Percentiles rank a stretch among this genome's conserved stretches.
Evolutionary conservation across 495 filamentous ascomycete genomes (phyloP).

Genomic region (Tetracladium setigerum): DNA sequence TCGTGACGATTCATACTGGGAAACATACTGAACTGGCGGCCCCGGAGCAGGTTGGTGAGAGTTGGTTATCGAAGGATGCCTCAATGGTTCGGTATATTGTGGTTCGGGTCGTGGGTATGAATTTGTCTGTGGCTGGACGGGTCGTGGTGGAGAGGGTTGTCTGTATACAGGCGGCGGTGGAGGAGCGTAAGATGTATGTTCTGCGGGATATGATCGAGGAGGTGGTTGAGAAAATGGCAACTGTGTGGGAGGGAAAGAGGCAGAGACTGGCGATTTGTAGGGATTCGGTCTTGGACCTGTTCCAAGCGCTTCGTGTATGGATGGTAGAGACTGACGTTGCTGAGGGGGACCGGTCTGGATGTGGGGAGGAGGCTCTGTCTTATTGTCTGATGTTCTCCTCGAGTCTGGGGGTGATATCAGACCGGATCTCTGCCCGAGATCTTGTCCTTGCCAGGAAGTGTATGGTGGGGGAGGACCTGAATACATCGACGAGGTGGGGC

Average conservation of each 20-base stretch:
- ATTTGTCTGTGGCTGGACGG: conserved; percentile 13
- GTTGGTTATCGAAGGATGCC: conserved; percentile 9
- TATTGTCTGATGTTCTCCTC: conserved; percentile 21
- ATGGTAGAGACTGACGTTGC: conserved; percentile 21
- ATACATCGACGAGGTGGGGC: conserved; percentile 42
- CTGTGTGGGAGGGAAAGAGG: conserved; percentile 12
- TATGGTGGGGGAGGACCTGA: conserved; percentile 52
- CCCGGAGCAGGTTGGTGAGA: conserved; percentile 10
- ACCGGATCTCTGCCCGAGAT: conserved; percentile 31
- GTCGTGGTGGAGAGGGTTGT: conserved; percentile 14
- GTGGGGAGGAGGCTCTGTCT: conserved; percentile 10
- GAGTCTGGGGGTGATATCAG: conserved; percentile 22
- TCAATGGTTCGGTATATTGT: conserved; percentile 3
- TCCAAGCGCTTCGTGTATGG: conserved; percentile 21
- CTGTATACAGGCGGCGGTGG: conserved; percentile 10
- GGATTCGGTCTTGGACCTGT: conserved; percentile 10
- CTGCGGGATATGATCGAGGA: conserved; percentile 16
- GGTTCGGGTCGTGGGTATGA: conserved; percentile 14
- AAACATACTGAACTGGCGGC: conserved; percentile 10
- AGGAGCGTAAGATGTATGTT: conserved; percentile 10
- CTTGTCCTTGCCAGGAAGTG: conserved; percentile 31
- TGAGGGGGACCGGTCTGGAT: conserved; percentile 14
- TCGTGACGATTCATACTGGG: conserved; percentile 13
- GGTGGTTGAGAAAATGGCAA: conserved; percentile 12
- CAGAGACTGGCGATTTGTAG: conserved; percentile 15